Evolutionary conservation across 768 basidiomycete genomes (phyloP).

Genomic region (Mycena leptocephala): DNA sequence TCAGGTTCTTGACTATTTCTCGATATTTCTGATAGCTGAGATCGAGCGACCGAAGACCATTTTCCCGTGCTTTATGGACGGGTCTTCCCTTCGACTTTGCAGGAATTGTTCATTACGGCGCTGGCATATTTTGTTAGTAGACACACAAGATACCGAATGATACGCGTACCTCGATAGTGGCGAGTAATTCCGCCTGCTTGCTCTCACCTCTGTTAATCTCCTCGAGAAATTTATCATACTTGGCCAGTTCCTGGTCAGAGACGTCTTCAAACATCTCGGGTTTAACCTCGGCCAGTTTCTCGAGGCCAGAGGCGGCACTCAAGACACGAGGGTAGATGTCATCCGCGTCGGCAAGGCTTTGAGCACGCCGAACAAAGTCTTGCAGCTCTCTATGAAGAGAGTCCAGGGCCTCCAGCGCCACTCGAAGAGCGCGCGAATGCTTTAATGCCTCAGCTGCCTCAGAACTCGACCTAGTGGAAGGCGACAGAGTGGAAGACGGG

Average conservation of each 20-base stretch:
- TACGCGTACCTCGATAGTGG: constrained; percentile 74
- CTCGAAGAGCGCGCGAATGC: constrained; percentile 80
- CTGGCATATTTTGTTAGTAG: constrained; percentile 35
- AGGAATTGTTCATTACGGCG: constrained; percentile 83
- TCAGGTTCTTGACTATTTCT: constrained; percentile 88
- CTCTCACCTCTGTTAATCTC: constrained; percentile 67
- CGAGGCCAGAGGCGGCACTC: constrained; percentile 76
- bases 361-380: constrained; percentile 77
- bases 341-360: constrained; percentile 74
- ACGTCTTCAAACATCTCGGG: constrained; percentile 93
- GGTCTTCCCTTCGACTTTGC: constrained; percentile 84
- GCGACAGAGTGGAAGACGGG: constrained; percentile 72
- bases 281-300: constrained; percentile 78
- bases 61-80: constrained; percentile 86
- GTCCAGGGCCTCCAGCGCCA: constrained; percentile 86
- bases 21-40: constrained; percentile 90
- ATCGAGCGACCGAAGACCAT: constrained; percentile 87
- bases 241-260: constrained; percentile 83
- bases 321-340: constrained; percentile 83
- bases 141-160: background rate
- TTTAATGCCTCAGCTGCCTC: constrained; percentile 68
- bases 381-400: constrained; percentile 74
- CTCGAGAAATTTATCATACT: constrained; percentile 85
- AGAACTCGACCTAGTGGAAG: constrained; percentile 50
- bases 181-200: constrained; percentile 78